phyloP scores from a whole-genome alignment of 441 rosid genomes.

The Melastoma candidum region DNA sequence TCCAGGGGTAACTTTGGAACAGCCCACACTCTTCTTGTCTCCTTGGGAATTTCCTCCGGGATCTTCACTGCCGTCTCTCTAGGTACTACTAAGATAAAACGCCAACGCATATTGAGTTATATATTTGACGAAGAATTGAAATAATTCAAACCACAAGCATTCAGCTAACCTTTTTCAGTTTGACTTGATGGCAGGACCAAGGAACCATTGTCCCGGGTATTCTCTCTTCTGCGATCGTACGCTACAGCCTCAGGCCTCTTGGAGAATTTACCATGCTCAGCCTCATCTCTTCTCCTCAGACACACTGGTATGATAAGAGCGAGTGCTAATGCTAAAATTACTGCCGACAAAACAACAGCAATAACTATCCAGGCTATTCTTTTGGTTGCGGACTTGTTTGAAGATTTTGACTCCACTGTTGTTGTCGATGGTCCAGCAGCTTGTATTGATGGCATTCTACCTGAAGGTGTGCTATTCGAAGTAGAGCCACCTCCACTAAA shows the following conservation, averaged over 20 bases:
- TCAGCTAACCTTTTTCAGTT: conserved; percentile 49
- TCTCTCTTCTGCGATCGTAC: conserved; percentile 53
- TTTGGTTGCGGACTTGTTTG: conserved; percentile 35
- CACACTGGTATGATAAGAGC: conserved; percentile 50
- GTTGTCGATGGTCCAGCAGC: conserved; percentile 48
- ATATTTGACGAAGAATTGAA: neutral
- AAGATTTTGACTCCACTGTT: conserved; percentile 32
- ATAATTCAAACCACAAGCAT: conserved; percentile 11
- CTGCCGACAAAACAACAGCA: conserved; percentile 41
- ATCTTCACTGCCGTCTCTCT: conserved; percentile 25
- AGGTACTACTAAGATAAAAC: conserved; percentile 27
- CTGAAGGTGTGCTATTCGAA: conserved; percentile 29
- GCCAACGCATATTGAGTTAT: conserved; percentile 3
- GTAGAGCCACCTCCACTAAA: conserved; percentile 19
- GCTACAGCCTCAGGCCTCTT: conserved; percentile 63
- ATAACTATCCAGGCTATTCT: conserved; percentile 64
- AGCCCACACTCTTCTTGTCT: conserved; percentile 24
- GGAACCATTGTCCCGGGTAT: conserved; percentile 32
- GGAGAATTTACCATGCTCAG: conserved; percentile 23
- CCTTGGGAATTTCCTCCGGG: conserved; percentile 21
- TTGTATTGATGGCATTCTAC: conserved; percentile 41
- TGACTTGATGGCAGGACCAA: conserved; percentile 33
- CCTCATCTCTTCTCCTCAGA: conserved; percentile 33
- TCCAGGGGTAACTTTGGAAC: conserved; percentile 39
- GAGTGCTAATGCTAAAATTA: conserved; percentile 42